phyloP scores from a whole-genome alignment of 2,329 filamentous ascomycete species.

The Colletotrichum tanaceti region DNA sequence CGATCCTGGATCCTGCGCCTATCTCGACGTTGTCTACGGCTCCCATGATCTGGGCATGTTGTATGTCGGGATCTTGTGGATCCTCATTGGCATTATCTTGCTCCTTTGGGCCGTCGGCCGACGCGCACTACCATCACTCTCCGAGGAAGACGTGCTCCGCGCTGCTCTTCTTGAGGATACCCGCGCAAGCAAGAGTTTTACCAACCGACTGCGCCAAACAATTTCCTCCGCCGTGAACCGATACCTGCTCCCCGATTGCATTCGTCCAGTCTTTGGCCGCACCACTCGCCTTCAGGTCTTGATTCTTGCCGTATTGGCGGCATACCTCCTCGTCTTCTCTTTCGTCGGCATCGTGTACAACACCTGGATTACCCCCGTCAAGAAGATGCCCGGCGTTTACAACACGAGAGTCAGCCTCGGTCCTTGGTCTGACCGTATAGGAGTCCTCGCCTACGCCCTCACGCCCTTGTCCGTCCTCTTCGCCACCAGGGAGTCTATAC shows the following conservation, averaged over 20 bases:
- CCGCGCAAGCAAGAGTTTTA: slow-evolving; percentile 21
- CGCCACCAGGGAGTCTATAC: slow-evolving; percentile 75
- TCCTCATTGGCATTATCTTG: slow-evolving; percentile 57
- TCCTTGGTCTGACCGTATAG: slow-evolving; percentile 75
- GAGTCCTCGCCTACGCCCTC: slow-evolving; percentile 77
- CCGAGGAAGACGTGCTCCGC: slow-evolving; percentile 35
- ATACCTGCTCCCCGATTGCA: slow-evolving; percentile 71
- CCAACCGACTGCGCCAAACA: slow-evolving; percentile 51
- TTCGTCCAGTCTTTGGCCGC: slow-evolving; percentile 70
- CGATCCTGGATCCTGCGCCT: slow-evolving; percentile 60
- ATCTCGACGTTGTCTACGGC: slow-evolving; percentile 63
- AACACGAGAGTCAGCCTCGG: slow-evolving; percentile 76
- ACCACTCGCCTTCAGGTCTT: slow-evolving; percentile 76
- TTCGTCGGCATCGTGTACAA: slow-evolving; percentile 77
- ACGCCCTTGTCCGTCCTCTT: slow-evolving; percentile 77
- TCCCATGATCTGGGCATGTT: slow-evolving; percentile 63
- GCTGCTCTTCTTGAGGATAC: slow-evolving; percentile 28
- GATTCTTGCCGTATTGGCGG: slow-evolving; percentile 66
- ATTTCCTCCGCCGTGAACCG: slow-evolving; percentile 46
- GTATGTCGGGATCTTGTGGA: slow-evolving; percentile 64
- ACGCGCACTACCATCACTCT: slow-evolving; percentile 40
- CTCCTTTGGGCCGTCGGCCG: slow-evolving; percentile 56
- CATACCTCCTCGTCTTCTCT: slow-evolving; percentile 74
- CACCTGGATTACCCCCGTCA: slow-evolving; percentile 77
- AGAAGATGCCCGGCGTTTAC: slow-evolving; percentile 62